Percentiles rank a stretch among this genome's conserved stretches.
These are phyloP conservation scores for Cladosporium sp. DNA, from an alignment of 2,329 filamentous ascomycete species.

Conservation along the genomic window DNA sequence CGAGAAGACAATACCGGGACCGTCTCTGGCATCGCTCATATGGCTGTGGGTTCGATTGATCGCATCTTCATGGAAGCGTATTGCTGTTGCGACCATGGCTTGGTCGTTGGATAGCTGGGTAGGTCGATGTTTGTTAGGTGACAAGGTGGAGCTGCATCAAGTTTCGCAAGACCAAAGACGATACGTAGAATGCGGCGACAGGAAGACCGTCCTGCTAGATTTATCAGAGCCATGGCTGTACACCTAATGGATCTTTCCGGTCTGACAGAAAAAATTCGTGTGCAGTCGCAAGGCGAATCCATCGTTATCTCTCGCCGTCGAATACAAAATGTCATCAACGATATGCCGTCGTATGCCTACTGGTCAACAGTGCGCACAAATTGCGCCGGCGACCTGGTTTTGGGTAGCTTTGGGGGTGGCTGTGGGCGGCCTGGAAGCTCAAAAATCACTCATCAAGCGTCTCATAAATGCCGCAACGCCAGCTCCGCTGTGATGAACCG, in stretches of 20 bases:
- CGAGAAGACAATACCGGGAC: conserved; percentile 9
- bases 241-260: neutral
- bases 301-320: neutral
- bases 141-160: neutral
- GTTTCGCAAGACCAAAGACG: neutral
- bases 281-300: too few relatives aligned
- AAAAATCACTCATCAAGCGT: conserved; percentile 1
- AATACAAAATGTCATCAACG: neutral
- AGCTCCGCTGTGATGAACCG: too few relatives aligned
- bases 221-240: neutral
- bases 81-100: conserved; percentile 11
- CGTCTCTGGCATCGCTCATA: conserved; percentile 1
- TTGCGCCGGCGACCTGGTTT: neutral
- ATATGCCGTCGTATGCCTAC: neutral
- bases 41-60: conserved; percentile 11
- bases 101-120: neutral
- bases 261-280: too few relatives aligned
- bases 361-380: neutral
- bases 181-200: neutral
- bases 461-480: conserved; percentile 1
- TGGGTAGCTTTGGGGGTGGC: neutral
- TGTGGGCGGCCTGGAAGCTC: neutral
- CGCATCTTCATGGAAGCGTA: conserved; percentile 18
- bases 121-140: neutral
- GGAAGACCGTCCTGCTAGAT: neutral